These are phyloP conservation scores for Trypanosomatidae sp. DNA, from an alignment of 208 protist genomes.

Conservation along the genomic window DNA sequence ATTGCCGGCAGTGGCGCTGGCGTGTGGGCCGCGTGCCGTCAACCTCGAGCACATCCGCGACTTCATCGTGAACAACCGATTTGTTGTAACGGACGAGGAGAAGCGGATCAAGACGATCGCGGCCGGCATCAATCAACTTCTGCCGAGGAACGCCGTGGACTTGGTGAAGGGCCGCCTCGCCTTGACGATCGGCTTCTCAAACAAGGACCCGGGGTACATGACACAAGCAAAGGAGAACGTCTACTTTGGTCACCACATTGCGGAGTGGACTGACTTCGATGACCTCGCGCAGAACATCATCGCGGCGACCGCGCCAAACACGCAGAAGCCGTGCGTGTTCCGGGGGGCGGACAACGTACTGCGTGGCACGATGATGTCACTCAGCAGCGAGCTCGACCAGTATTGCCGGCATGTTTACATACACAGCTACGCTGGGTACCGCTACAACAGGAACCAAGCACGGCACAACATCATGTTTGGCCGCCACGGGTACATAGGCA, in stretches of 20 bases:
- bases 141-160: conserved; percentile 71
- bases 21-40: conserved; percentile 63
- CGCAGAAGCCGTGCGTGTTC: conserved; percentile 81
- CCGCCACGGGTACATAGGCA: conserved; percentile 78
- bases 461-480: conserved; percentile 89
- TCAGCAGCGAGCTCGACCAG: conserved; percentile 88
- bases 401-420: conserved; percentile 91
- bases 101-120: conserved; percentile 67
- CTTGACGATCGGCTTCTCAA: conserved; percentile 88
- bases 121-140: conserved; percentile 70
- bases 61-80: conserved; percentile 79
- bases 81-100: conserved; percentile 77
- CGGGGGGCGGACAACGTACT: conserved; percentile 86
- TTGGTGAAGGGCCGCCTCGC: conserved; percentile 76
- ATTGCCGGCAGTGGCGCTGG: conserved; percentile 79
- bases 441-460: conserved; percentile 78
- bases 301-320: conserved; percentile 83
- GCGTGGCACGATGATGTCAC: conserved; percentile 88
- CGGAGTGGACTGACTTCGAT: conserved; percentile 67
- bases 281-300: conserved; percentile 86
- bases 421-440: conserved; percentile 81
- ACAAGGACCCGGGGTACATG: conserved; percentile 85
- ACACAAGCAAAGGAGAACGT: conserved; percentile 76
- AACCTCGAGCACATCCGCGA: conserved; percentile 81
- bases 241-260: conserved; percentile 90